Percentiles rank a stretch among this genome's conserved stretches.
Conservation (phyloP, 2,329 filamentous ascomycete genomes). For the Penicillium verrucosum region DNA sequence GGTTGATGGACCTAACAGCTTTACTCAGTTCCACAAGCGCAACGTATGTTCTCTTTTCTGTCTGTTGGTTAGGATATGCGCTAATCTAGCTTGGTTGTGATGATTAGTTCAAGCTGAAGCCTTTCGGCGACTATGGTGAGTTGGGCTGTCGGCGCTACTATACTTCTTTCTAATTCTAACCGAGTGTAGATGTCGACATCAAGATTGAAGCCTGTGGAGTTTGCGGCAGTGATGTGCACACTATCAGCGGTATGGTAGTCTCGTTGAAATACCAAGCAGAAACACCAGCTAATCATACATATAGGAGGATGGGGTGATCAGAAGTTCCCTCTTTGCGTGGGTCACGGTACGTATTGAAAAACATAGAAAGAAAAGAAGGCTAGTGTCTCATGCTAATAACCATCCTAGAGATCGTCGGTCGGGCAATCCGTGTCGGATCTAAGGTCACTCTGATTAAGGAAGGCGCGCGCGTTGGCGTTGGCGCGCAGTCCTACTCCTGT, state of each 20-base stretch:
- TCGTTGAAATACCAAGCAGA: neutral
- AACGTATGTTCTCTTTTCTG: constrained; percentile 41
- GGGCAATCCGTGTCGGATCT: constrained; percentile 63
- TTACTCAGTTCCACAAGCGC: constrained; percentile 56
- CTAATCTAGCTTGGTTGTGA: neutral
- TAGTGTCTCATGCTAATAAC: neutral
- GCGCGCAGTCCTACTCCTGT: constrained; percentile 64
- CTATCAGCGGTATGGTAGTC: constrained; percentile 49
- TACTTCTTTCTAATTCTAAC: neutral
- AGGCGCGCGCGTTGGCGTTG: constrained; percentile 66
- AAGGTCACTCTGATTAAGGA: constrained; percentile 61
- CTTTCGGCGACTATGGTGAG: constrained; percentile 68
- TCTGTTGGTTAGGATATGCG: neutral
- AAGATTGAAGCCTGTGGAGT: constrained; percentile 79
- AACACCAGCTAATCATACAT: neutral
- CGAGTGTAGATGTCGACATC: constrained; percentile 68
- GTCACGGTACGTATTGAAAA: constrained; percentile 41
- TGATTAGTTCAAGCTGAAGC: constrained; percentile 71
- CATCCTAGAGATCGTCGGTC: constrained; percentile 63
- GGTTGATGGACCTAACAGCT: constrained; percentile 64
- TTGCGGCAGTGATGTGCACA: constrained; percentile 70
- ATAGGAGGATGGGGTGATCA: constrained; percentile 53
- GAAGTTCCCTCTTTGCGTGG: constrained; percentile 52
- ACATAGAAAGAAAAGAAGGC: neutral
- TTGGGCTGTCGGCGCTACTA: neutral